Evolutionary conservation across 2,329 filamentous ascomycete genomes (phyloP), one percentile per base, ranked within the genome.

Genomic region (Arthrobotrys conoides): DNA sequence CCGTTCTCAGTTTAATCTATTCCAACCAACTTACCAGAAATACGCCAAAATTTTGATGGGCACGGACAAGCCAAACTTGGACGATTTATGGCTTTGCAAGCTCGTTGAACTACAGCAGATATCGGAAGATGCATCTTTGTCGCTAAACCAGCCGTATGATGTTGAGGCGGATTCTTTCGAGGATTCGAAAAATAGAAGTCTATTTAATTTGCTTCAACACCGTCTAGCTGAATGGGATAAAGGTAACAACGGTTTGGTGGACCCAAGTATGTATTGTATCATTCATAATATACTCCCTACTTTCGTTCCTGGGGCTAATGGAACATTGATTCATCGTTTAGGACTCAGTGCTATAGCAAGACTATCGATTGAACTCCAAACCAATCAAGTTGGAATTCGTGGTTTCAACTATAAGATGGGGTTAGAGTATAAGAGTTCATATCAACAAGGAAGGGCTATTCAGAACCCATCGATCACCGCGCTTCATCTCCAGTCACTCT

Each of bases 151-250:
- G 14, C 33, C 18, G 1, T 70, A 38, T 33, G 36, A 49, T 38
- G 24, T 49, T n/a, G 27, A 46, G 33, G 66, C 27, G 24, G 66
- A 70, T 48, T 61, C 66, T 30, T 70, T 70, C 24, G 53, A 70
- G 10, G 66, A 59, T 48, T n/a, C 51, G 1, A 61, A 61, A 27
- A 59, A 18, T 9, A 38, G 66, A 9, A 48, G 36, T 30, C n/a
- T 67, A 41, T 41, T 67, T 16, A 41, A 41, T 10, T 30, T 67
- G 5, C 30, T 67, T 1, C 64, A 67, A 18, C 27, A 55, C 24
- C 64, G 64, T 27, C 16, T 67, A 24, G 38, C 33, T 24, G 48
- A 51, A 30, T 67, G 64, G 64, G 64, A 67, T 16, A n/a, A 18
- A 27, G 30, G 12, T 67, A 27, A 10, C 22, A 12, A 22, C 33